These are phyloP conservation scores for Apiospora phragmitis DNA, from an alignment of 2,329 filamentous ascomycete species.

Conservation along the genomic window DNA sequence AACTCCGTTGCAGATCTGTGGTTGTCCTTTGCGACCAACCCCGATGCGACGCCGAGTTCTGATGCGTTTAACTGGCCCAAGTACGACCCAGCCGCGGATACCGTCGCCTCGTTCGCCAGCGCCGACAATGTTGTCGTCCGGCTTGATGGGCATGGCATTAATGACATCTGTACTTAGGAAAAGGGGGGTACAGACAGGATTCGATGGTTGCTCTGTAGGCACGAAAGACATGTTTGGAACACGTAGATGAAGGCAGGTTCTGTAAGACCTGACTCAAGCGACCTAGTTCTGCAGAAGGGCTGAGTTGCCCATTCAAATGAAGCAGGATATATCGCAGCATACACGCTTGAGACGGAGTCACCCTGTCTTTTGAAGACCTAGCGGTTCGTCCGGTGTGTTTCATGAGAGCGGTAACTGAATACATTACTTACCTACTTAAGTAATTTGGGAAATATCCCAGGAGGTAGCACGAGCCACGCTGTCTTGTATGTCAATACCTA, in stretches of 20 bases:
- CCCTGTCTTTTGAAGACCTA: neutral
- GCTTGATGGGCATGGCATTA: neutral
- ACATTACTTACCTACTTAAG: neutral
- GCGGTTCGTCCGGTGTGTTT: no score
- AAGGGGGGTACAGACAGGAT: neutral
- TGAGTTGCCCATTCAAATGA: neutral
- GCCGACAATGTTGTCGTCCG: neutral
- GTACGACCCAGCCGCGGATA: slow-evolving; percentile 1
- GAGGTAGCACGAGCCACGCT: neutral
- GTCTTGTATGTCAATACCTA: neutral
- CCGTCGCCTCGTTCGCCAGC: neutral
- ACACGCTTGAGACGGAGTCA: neutral
- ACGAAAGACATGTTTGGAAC: neutral
- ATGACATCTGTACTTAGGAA: neutral
- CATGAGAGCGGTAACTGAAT: neutral
- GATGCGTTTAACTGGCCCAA: neutral
- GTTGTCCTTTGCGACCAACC: neutral
- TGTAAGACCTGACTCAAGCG: neutral
- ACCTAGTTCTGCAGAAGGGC: neutral
- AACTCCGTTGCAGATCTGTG: neutral
- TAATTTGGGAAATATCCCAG: neutral
- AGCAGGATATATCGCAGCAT: neutral
- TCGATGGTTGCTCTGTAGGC: neutral
- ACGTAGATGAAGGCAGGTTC: neutral
- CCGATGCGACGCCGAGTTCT: neutral